Percentiles rank a stretch among this genome's conserved stretches.
Evolutionary conservation across 129 eudicot species (phyloP).

Genomic region (Chrysanthemum makinoi): DNA sequence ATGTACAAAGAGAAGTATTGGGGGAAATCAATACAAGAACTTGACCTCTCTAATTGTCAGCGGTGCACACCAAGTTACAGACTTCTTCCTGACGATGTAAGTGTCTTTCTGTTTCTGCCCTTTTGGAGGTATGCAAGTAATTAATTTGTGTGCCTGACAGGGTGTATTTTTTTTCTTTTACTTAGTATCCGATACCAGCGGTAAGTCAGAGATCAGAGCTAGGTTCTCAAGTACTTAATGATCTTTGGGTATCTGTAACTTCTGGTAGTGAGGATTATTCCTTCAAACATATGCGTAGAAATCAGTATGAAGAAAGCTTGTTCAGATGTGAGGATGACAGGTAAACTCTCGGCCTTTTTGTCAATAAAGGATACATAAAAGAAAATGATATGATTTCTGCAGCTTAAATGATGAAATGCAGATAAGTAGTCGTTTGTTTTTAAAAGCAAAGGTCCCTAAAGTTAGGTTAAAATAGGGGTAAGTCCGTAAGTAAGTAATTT

Average conservation of each 20-base stretch:
- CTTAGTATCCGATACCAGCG: conserved; percentile 79
- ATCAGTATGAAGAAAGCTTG: conserved; percentile 96
- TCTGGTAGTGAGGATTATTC: conserved; percentile 99
- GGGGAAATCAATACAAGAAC: conserved; percentile 94
- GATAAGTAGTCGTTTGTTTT: too few species aligned
- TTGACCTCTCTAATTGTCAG: conserved; percentile 86
- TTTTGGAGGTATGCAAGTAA: conserved; percentile 1
- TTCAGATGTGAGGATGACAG: conserved; percentile 99
- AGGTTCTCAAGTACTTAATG: conserved; percentile 86
- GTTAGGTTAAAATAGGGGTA: too few species aligned
- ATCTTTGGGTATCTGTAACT: conserved; percentile 97
- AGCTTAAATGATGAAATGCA: too few species aligned
- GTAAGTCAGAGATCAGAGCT: conserved; percentile 94
- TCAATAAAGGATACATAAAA: background rate
- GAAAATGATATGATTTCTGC: background rate
- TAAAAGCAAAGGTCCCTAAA: too few species aligned
- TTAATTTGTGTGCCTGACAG: conserved; percentile 15
- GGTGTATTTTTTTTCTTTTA: conserved; percentile 24
- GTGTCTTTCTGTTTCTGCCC: conserved; percentile 3
- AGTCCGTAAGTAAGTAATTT: too few species aligned
- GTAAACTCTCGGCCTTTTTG: conserved; percentile 36
- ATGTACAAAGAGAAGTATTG: conserved; percentile 72
- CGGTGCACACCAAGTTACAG: conserved; percentile 96
- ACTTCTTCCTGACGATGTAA: conserved; percentile 96
- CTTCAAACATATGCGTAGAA: conserved; percentile 98